Percentiles rank a stretch among this genome's conserved stretches.
phyloP scores from a whole-genome alignment of 1,284 basidiomycete species.

The Ustilago cynodontis region DNA sequence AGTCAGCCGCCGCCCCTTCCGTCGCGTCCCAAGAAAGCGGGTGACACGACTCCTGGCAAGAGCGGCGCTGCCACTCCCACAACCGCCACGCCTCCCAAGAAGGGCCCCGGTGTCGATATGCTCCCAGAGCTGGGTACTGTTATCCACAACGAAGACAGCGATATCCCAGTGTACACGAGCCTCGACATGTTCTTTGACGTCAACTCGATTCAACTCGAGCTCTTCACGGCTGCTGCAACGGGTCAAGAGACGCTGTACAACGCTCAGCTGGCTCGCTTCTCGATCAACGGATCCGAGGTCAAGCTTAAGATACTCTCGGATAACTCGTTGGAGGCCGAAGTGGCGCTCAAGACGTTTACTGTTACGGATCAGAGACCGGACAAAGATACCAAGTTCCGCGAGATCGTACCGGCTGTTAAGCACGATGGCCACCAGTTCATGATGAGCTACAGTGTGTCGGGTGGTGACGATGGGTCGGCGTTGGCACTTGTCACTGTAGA shows the following conservation, averaged over 20 bases:
- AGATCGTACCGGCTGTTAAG: slow-evolving; percentile 91
- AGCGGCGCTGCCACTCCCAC: slow-evolving; percentile 15
- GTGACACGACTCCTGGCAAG: slow-evolving; percentile 18
- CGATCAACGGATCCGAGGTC: slow-evolving; percentile 82
- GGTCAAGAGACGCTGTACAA: slow-evolving; percentile 77
- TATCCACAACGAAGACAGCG: slow-evolving; percentile 57
- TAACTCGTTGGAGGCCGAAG: slow-evolving; percentile 85
- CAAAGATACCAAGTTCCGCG: slow-evolving; percentile 83
- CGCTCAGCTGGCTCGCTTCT: slow-evolving; percentile 87
- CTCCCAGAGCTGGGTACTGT: slow-evolving; percentile 73
- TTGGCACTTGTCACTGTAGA: slow-evolving; percentile 89
- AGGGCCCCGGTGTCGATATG: slow-evolving; percentile 70
- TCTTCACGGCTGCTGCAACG: slow-evolving; percentile 83
- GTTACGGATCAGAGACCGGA: slow-evolving; percentile 89
- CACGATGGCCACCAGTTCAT: slow-evolving; percentile 95
- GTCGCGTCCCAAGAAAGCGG: slow-evolving; percentile 10
- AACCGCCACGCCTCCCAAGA: slow-evolving; percentile 23
- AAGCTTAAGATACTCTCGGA: slow-evolving; percentile 87
- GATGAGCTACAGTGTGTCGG: slow-evolving; percentile 85
- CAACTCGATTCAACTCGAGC: slow-evolving; percentile 83
- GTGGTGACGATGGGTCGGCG: slow-evolving; percentile 75
- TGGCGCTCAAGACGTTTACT: slow-evolving; percentile 88
- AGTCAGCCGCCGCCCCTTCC: slow-evolving; percentile 20
- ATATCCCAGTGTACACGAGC: slow-evolving; percentile 70
- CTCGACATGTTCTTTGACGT: slow-evolving; percentile 84